These are phyloP conservation scores for Blastomyces parvus DNA, from an alignment of 2,329 filamentous ascomycete species.

Conservation along the genomic window DNA sequence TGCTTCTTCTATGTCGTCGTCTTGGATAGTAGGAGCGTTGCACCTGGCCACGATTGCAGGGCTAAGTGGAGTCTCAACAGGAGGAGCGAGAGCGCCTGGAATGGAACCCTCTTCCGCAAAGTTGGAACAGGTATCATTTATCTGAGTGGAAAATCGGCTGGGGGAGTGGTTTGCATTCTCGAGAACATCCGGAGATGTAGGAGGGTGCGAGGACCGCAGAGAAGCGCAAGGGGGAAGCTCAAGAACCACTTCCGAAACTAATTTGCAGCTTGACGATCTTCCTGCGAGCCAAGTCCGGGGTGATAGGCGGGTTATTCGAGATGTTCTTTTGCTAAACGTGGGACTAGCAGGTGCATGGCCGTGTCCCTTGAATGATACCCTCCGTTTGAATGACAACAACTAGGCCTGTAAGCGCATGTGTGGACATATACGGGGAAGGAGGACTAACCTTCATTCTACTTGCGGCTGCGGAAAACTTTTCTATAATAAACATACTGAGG, in stretches of 20 bases:
- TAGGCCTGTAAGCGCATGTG: background rate
- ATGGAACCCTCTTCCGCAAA: background rate
- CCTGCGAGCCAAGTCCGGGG: background rate
- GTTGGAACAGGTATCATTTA: background rate
- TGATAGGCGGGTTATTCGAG: background rate
- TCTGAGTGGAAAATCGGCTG: background rate
- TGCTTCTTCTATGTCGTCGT: background rate
- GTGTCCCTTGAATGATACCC: background rate
- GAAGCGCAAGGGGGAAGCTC: background rate
- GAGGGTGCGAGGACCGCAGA: background rate
- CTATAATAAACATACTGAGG: background rate
- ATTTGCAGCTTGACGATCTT: background rate
- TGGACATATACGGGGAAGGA: background rate
- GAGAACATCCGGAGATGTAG: background rate
- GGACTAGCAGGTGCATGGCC: background rate
- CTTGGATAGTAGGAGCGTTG: background rate
- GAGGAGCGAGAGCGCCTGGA: background rate
- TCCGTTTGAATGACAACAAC: background rate
- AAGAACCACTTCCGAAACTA: background rate
- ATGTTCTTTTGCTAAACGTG: background rate
- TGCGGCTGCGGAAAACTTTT: background rate
- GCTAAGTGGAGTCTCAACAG: background rate
- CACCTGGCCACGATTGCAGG: too few species aligned
- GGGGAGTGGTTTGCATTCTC: background rate
- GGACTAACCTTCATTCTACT: background rate